Base-by-base conservation (phyloP, 2,329 filamentous ascomycete genomes). In the Diplodia seriata region DNA sequence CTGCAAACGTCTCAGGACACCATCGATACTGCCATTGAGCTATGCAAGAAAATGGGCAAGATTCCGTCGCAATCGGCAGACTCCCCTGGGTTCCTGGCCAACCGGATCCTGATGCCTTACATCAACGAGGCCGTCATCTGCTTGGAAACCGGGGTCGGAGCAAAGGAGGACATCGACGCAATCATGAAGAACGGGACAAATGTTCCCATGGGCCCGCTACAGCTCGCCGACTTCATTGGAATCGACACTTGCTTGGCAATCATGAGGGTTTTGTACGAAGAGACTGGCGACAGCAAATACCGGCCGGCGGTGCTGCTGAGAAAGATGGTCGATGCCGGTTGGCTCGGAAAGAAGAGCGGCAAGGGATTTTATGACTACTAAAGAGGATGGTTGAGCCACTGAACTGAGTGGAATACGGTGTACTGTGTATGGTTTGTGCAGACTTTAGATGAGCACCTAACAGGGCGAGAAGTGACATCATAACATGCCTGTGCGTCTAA, bases 101-200 rank as follows among this genome's bases (percentile, higher is more conserved):
- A 99, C 79, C 87, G 95, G 11, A 99, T 99, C 70, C 83, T 99
- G 69, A 99, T 99, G 95, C 95, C 95, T 0, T 99, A 99, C 78
- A 97, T 99, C 83, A 99, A 99, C 78, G 95, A 99, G 82, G 95
- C 96, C 9, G 85, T 99, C 73, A 94, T 97, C 71, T 99, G 95
- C 80, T 85, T 99, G 15, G 95, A 99, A 82, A 97, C 95, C 0
- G 92, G 92, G 3, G 89, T 99, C 0, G 95, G 95, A 20, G 86
- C 88, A 71, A 90, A 91, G 73, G 94, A 98, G 76, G 91, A 94
- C 71, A 99, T 99, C 72, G 95, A 99, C 77, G 90, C 87, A 71
- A 99, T 99, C 74, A 99, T 99, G 95, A 98, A 97, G 87, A 97
- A 97, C 74, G 95, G 95, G 56, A 99, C 95, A 26, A 97, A 97